Evolutionary conservation across 2,329 filamentous ascomycete genomes (phyloP), one percentile per base, ranked within the genome.

Genomic region (Penicillium expansum): DNA sequence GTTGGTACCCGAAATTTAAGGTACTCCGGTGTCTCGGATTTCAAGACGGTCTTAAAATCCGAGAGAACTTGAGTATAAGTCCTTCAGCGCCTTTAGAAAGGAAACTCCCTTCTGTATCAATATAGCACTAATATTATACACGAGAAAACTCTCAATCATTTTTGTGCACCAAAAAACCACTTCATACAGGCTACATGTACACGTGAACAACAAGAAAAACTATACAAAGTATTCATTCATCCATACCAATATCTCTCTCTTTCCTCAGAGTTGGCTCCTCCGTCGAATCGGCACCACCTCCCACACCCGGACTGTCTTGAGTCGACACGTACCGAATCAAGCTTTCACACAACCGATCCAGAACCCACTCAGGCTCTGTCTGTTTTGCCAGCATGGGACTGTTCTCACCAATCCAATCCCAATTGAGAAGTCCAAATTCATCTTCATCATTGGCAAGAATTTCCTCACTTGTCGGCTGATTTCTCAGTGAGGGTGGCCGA

Each of bases 341-440:
- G 67, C 85, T 88, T 71, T 88, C 86, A 66, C 84, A 86, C 13
- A 90, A 71, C 33, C 85, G 78, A 68, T 87, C 82, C 2, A 90
- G 73, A 54, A 90, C 74, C 82, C 87, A 90, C 69, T 89, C 85
- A 0, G 85, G 79, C 72, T 90, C 87, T 7, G 77, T 81, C 59
- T 83, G 74, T 44, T 82, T 80, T 4, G 83, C 82, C 65, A 89
- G 75, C 81, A 90, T 83, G 0, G 87, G 87, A 65, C 85, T 87
- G 55, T 84, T 79, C 62, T 88, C 82, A 0, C 86, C 86, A 53
- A 90, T 84, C 87, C 87, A 90, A 66, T 90, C 87, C 86, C 87
- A 89, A 33, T 87, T 82, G 1, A 88, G 75, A 18, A 86, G 66
- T 0, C 82, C 84, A 29, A 83, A 81, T n/a, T 82, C 78, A 20